phyloP scores from a whole-genome alignment of 2,329 filamentous ascomycete genomes.

The Fusarium chlamydosporum region DNA sequence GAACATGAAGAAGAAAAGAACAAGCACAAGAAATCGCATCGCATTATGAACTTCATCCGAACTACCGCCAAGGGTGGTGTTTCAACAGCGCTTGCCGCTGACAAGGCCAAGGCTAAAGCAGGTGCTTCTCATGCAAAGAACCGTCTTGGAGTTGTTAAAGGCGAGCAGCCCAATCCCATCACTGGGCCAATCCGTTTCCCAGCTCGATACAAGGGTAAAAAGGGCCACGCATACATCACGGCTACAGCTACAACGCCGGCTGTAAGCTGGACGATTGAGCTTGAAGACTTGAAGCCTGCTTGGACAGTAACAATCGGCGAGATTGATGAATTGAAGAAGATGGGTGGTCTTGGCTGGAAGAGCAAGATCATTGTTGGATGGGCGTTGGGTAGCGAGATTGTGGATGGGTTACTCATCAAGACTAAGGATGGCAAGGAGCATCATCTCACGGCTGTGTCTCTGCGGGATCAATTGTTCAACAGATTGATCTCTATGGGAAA shows the following conservation, averaged over 20 bases:
- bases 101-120: constrained; percentile 77
- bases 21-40: constrained; percentile 59
- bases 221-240: constrained; percentile 79
- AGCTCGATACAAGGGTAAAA: constrained; percentile 76
- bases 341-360: constrained; percentile 88
- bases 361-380: constrained; percentile 85
- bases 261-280: constrained; percentile 73
- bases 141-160: constrained; percentile 76
- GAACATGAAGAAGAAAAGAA: constrained; percentile 64
- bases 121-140: constrained; percentile 73
- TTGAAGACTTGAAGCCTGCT: constrained; percentile 68
- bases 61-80: constrained; percentile 78
- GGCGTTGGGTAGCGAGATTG: constrained; percentile 79
- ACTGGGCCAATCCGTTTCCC: constrained; percentile 84
- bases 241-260: constrained; percentile 76
- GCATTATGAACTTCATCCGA: constrained; percentile 75
- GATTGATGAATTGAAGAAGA: constrained; percentile 80
- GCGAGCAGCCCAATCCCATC: constrained; percentile 57
- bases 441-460: constrained; percentile 77
- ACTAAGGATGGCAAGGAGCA: constrained; percentile 69
- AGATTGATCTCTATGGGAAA: constrained; percentile 80
- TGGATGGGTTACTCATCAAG: constrained; percentile 79
- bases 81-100: constrained; percentile 78
- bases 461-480: constrained; percentile 86
- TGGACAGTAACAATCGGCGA: constrained; percentile 81